These are phyloP conservation scores for Aphanomyces astaci DNA, from an alignment of 352 stramenopile genomes.

Conservation along the genomic window DNA sequence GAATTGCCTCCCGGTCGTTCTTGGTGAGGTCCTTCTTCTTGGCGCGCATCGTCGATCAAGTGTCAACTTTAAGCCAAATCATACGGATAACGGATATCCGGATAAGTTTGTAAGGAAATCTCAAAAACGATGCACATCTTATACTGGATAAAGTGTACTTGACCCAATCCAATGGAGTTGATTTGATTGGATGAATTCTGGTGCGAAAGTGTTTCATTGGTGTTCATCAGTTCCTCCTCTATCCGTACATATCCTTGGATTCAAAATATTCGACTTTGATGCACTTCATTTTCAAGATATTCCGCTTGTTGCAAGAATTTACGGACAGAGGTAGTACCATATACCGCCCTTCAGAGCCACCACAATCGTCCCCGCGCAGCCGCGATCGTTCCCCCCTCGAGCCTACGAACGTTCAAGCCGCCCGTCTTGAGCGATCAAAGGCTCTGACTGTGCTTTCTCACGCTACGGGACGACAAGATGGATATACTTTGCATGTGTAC, in stretches of 20 bases:
- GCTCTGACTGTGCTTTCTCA: too few species aligned
- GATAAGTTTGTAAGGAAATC: too few species aligned
- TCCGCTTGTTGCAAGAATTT: not conserved
- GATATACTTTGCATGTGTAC: too few species aligned
- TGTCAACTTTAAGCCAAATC: not conserved
- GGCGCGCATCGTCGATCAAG: not conserved
- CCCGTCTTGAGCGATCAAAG: too few species aligned
- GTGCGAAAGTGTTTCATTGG: not conserved
- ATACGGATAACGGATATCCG: not conserved
- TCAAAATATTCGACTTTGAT: not conserved
- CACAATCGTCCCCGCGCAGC: too few species aligned
- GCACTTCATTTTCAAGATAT: not conserved
- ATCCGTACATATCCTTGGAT: not conserved
- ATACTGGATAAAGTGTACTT: not conserved
- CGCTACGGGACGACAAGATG: too few species aligned
- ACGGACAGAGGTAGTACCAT: not conserved
- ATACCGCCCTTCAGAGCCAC: too few species aligned
- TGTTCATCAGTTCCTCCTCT: not conserved
- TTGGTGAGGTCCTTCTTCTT: not conserved
- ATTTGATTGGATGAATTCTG: not conserved
- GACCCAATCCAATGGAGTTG: not conserved
- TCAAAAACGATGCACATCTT: too few species aligned
- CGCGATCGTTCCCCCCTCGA: too few species aligned
- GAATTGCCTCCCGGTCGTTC: not conserved
- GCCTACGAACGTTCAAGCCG: too few species aligned